phyloP scores from a whole-genome alignment of 2,329 filamentous ascomycete genomes.

The Sodiomyces alkalinus region DNA sequence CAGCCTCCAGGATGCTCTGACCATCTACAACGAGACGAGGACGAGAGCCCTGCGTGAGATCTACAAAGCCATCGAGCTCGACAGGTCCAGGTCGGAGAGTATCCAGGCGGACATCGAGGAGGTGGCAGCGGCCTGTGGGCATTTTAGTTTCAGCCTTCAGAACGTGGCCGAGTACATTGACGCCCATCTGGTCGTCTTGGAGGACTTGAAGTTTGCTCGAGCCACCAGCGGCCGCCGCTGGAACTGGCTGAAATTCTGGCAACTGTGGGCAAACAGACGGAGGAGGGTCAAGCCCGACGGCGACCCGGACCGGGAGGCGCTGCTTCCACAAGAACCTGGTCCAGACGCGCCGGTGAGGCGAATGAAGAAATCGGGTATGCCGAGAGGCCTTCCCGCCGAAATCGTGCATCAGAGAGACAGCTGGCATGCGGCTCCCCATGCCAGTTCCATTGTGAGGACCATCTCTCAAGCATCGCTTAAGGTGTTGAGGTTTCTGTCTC shows the following conservation, averaged over 20 bases:
- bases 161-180: conserved; percentile 86
- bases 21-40: conserved; percentile 62
- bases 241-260: conserved; percentile 81
- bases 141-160: conserved; percentile 85
- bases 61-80: conserved; percentile 65
- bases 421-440: conserved; percentile 38
- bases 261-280: conserved; percentile 9
- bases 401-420: conserved; percentile 36
- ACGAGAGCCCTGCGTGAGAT: conserved; percentile 62
- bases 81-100: conserved; percentile 51
- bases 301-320: conserved; percentile 27
- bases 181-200: conserved; percentile 66
- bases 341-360: conserved; percentile 23
- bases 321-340: conserved; percentile 14
- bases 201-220: conserved; percentile 64
- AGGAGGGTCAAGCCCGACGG: conserved; percentile 13
- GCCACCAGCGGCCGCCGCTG: conserved; percentile 51
- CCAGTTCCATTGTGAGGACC: conserved; percentile 25
- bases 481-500: conserved; percentile 30
- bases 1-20: conserved; percentile 67
- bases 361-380: conserved; percentile 37
- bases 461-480: conserved; percentile 30
- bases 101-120: conserved; percentile 91
- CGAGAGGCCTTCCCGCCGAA: conserved; percentile 37
- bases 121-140: conserved; percentile 91